phyloP scores from a whole-genome alignment of 306 rosid genomes.

The Casuarina cunninghamiana region DNA sequence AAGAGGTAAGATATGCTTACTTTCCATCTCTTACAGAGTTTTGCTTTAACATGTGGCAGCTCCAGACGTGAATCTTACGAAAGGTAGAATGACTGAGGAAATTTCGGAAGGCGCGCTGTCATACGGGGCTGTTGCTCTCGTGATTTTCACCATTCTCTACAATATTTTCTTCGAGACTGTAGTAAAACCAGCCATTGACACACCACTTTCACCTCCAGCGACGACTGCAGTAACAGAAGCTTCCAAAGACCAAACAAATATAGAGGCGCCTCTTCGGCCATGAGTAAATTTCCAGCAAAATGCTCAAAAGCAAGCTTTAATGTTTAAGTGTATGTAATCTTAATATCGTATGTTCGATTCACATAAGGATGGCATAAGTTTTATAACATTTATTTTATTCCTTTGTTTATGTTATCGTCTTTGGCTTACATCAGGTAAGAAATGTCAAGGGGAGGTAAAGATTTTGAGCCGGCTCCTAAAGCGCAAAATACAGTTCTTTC shows the following conservation, averaged over 20 bases:
- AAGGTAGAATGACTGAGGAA: slow-evolving; percentile 32
- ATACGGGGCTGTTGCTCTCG: slow-evolving; percentile 44
- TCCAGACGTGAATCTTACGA: slow-evolving; percentile 39
- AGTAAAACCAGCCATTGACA: slow-evolving; percentile 79
- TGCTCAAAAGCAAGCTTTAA: no score
- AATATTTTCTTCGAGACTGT: slow-evolving; percentile 58
- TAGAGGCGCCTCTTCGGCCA: no score
- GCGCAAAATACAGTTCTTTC: no score
- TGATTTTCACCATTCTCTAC: slow-evolving; percentile 69
- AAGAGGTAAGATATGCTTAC: background rate
- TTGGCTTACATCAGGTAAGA: no score
- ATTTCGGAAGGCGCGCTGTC: slow-evolving; percentile 54
- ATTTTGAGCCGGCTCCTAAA: no score
- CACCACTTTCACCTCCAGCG: slow-evolving; percentile 19
- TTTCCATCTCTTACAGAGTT: background rate
- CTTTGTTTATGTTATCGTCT: no score
- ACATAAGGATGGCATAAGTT: no score
- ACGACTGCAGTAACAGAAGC: slow-evolving; percentile 12
- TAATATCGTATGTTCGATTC: no score
- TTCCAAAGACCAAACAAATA: background rate
- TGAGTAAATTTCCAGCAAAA: no score
- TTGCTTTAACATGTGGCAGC: slow-evolving; percentile 40
- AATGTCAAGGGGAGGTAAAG: no score
- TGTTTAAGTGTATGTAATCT: no score
- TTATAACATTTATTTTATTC: no score